phyloP scores from a whole-genome alignment of 345 rosid species.

The Populus nigra region DNA sequence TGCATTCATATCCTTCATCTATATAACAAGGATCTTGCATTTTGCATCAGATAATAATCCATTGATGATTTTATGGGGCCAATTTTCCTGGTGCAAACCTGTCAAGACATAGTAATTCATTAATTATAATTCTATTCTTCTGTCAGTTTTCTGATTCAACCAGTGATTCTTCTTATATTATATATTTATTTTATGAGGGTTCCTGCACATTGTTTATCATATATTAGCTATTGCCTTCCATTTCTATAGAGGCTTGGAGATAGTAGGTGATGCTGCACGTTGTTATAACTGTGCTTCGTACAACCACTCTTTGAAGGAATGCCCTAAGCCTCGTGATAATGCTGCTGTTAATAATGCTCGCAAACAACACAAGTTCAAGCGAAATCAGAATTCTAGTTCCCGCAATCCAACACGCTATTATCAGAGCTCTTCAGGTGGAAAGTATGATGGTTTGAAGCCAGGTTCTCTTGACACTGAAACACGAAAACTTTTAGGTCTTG shows the following conservation, averaged over 20 bases:
- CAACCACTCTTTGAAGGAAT: conserved; percentile 80
- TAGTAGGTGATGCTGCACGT: conserved; percentile 68
- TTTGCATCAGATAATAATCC: not conserved
- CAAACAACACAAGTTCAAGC: conserved; percentile 63
- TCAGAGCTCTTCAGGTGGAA: conserved; percentile 62
- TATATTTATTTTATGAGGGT: not conserved
- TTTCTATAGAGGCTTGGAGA: conserved; percentile 63
- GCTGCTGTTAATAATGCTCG: conserved; percentile 82
- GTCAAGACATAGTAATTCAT: not conserved
- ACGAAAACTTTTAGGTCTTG: conserved; percentile 66
- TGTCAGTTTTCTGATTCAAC: not conserved
- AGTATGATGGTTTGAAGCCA: conserved; percentile 83
- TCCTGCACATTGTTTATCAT: not conserved
- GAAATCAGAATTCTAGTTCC: conserved; percentile 53
- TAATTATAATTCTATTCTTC: not conserved
- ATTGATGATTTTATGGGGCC: not conserved
- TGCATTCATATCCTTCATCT: not conserved
- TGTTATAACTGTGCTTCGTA: conserved; percentile 96
- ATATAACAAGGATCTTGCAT: not conserved
- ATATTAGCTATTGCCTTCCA: conserved; percentile 12
- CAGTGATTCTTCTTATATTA: not conserved
- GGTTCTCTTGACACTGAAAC: conserved; percentile 84
- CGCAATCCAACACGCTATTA: conserved; percentile 68
- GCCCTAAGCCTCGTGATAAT: conserved; percentile 82
- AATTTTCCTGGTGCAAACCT: too few relatives aligned